Evolutionary conservation across 1,284 basidiomycete genomes (phyloP).

Genomic region (Coniferiporia weirii): DNA sequence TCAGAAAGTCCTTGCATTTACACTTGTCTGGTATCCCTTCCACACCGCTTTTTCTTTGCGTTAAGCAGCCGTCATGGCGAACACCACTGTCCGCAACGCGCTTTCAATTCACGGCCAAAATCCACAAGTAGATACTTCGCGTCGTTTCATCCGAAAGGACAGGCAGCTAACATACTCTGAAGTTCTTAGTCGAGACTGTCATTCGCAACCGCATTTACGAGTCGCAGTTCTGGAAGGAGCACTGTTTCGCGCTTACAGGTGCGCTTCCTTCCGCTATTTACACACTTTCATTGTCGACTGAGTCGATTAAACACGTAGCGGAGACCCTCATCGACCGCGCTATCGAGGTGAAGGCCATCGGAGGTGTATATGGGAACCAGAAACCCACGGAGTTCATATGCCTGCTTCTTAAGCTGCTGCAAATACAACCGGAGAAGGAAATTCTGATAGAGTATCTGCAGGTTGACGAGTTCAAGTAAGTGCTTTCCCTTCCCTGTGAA

Average conservation of each 20-base stretch:
- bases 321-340: slow-evolving; percentile 93
- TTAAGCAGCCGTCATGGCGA: slow-evolving; percentile 73
- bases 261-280: slow-evolving; percentile 21
- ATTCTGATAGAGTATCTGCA: slow-evolving; percentile 93
- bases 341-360: slow-evolving; percentile 77
- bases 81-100: slow-evolving; percentile 82
- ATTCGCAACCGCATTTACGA: slow-evolving; percentile 97
- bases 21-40: too few relatives aligned
- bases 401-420: slow-evolving; percentile 88
- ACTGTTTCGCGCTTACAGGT: slow-evolving; percentile 91
- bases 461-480: slow-evolving; percentile 97
- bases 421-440: slow-evolving; percentile 96
- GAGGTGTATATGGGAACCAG: slow-evolving; percentile 92
- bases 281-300: background rate
- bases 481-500: slow-evolving; percentile 20
- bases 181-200: slow-evolving; percentile 96
- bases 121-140: slow-evolving; percentile 59
- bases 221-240: slow-evolving; percentile 94
- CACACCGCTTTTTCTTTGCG: too few relatives aligned
- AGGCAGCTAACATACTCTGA: slow-evolving; percentile 21
- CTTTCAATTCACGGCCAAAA: slow-evolving; percentile 90
- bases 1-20: too few relatives aligned
- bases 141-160: background rate
- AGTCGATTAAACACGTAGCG: slow-evolving; percentile 40
- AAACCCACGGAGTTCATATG: slow-evolving; percentile 90